Evolutionary conservation across 2,329 filamentous ascomycete species (phyloP).

Genomic region (Cladophialophora yegresii): DNA sequence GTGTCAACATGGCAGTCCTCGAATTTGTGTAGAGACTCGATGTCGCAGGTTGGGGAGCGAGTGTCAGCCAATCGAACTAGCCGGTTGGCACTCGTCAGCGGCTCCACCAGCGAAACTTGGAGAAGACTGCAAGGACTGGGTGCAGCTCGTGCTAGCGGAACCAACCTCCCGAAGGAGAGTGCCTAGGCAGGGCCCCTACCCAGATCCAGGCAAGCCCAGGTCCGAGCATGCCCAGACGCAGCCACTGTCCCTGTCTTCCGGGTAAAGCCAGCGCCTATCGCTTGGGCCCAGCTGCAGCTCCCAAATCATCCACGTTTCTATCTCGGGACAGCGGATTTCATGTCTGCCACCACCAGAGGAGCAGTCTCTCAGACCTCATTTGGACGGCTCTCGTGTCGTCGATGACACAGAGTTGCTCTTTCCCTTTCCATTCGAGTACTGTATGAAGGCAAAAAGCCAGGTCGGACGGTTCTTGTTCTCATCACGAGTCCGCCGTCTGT

Average conservation of each 20-base stretch:
- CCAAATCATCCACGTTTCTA: neutral
- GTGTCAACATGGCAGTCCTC: conserved; percentile 15
- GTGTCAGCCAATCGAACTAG: conserved; percentile 9
- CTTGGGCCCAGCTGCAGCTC: neutral
- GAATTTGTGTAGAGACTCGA: conserved; percentile 15
- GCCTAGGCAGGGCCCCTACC: neutral
- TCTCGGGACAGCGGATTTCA: neutral
- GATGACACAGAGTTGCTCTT: neutral
- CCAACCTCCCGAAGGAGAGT: conserved; percentile 8
- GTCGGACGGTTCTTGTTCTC: neutral
- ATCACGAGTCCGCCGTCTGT: neutral
- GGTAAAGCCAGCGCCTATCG: conserved; percentile 1
- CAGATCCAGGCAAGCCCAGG: conserved; percentile 8
- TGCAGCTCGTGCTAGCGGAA: conserved; percentile 7
- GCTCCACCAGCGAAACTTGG: conserved; percentile 3
- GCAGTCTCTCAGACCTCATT: neutral
- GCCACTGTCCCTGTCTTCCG: conserved; percentile 2
- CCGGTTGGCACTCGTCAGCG: conserved; percentile 14
- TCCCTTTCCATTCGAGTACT: neutral
- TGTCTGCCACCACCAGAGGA: neutral
- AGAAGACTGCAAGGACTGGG: neutral
- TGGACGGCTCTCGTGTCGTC: neutral
- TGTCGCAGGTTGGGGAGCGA: conserved; percentile 11
- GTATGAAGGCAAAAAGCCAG: neutral
- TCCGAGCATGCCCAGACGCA: neutral